These are phyloP conservation scores for Selenicereus undatus DNA, from an alignment of 148 eudicot species.

Conservation along the genomic window DNA sequence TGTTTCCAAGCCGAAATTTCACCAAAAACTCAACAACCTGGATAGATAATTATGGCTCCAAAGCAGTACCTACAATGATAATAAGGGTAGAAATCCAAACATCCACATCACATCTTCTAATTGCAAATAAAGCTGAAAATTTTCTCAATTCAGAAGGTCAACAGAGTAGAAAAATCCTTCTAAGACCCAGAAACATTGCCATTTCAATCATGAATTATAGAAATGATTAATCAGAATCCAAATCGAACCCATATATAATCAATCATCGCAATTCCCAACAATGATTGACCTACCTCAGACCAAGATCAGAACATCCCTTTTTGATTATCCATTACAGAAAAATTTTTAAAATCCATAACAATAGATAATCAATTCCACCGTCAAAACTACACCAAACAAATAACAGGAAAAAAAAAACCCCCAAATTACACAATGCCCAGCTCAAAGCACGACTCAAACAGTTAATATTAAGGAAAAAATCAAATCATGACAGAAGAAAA, in stretches of 20 bases:
- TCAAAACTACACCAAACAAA: not conserved
- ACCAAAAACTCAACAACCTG: not conserved
- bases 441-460: slow-evolving; percentile 2
- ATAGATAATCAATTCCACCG: slow-evolving; percentile 4
- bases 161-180: slow-evolving; percentile 1
- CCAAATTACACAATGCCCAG: slow-evolving; percentile 17
- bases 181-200: not conserved
- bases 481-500: not conserved
- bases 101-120: slow-evolving; percentile 3
- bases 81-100: not conserved
- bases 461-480: not conserved
- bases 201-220: not conserved
- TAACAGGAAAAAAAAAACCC: not conserved
- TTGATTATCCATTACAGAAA: slow-evolving; percentile 11
- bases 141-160: slow-evolving; percentile 23
- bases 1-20: slow-evolving; percentile 7
- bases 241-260: not conserved
- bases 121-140: not conserved
- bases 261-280: slow-evolving; percentile 9
- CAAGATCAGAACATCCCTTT: slow-evolving; percentile 11
- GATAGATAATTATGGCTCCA: slow-evolving; percentile 18
- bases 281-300: not conserved
- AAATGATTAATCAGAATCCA: slow-evolving; percentile 15
- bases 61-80: slow-evolving; percentile 23
- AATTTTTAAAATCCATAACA: not conserved